Conservation (phyloP, 768 basidiomycete genomes). For the Cantharellus anzutake region DNA sequence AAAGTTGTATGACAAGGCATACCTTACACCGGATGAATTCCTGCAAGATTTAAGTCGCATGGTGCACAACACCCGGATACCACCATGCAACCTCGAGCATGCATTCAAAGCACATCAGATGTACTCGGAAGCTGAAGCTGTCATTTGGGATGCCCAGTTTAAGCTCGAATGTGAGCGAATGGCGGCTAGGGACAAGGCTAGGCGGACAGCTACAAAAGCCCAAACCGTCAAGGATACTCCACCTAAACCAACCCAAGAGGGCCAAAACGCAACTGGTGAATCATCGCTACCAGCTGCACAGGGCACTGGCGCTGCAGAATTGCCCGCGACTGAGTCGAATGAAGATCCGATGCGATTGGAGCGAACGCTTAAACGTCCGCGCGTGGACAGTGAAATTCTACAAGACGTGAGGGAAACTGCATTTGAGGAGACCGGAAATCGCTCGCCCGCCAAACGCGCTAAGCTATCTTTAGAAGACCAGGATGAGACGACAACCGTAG, state of each 20-base stretch:
- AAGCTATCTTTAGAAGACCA: conserved; percentile 14
- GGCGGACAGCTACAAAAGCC: conserved; percentile 20
- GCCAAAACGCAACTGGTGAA: neutral
- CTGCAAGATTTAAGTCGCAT: conserved; percentile 35
- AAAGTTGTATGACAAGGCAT: conserved; percentile 66
- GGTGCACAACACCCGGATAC: conserved; percentile 38
- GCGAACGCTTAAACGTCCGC: conserved; percentile 51
- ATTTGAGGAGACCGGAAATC: conserved; percentile 25
- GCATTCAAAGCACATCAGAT: conserved; percentile 72
- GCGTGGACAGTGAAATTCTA: conserved; percentile 31
- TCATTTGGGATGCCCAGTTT: conserved; percentile 68
- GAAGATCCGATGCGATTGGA: conserved; percentile 63
- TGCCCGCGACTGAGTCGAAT: conserved; percentile 19
- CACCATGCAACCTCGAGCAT: conserved; percentile 63
- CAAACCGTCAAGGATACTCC: neutral
- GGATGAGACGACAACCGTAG: conserved; percentile 5
- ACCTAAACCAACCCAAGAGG: neutral
- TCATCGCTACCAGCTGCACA: neutral
- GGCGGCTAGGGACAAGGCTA: conserved; percentile 48
- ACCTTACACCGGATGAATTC: conserved; percentile 78
- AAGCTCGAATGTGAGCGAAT: conserved; percentile 72
- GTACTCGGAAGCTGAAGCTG: conserved; percentile 69
- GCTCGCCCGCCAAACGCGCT: conserved; percentile 34
- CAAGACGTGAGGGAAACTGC: conserved; percentile 26
- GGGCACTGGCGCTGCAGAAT: conserved; percentile 42